These are phyloP conservation scores for Ensete ventricosum DNA, from an alignment of 176 grass and related monocot genomes.

Conservation along the genomic window DNA sequence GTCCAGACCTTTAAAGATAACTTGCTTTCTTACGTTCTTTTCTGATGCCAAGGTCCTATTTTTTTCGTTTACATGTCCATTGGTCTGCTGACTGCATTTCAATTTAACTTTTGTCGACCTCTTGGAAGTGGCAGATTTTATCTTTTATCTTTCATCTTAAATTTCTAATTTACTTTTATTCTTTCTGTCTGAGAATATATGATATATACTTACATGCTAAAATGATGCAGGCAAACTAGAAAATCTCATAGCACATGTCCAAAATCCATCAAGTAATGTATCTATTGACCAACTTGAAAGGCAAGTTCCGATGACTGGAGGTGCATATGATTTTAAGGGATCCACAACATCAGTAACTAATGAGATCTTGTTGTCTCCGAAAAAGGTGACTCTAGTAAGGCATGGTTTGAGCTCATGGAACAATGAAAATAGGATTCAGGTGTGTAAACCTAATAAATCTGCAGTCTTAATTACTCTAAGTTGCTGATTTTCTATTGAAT, in stretches of 20 bases:
- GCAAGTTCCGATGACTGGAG: conserved; percentile 35
- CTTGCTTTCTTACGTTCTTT: background rate
- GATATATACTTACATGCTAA: background rate
- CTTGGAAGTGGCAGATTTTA: background rate
- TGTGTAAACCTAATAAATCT: background rate
- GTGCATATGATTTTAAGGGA: conserved; percentile 60
- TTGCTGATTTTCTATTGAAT: background rate
- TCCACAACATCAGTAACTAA: conserved; percentile 54
- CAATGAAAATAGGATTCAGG: conserved; percentile 4
- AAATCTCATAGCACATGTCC: conserved; percentile 10
- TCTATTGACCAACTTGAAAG: conserved; percentile 34
- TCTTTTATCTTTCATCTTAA: background rate
- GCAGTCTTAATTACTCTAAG: conserved; percentile 1
- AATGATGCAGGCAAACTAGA: conserved; percentile 18
- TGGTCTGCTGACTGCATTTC: background rate
- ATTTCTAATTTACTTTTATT: background rate
- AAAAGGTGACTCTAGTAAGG: conserved; percentile 71
- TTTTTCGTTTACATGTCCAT: background rate
- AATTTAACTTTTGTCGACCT: background rate
- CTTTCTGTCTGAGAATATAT: conserved; percentile 15
- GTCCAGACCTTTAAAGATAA: background rate
- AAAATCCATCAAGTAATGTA: conserved; percentile 27
- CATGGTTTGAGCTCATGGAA: conserved; percentile 58
- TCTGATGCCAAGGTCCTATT: background rate
- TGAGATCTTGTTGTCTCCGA: conserved; percentile 31